A percentile compares a stretch with the other conserved stretches of the same genome.
Conservation (phyloP, 306 rosid genomes). For the Cucumis cinereus region DNA sequence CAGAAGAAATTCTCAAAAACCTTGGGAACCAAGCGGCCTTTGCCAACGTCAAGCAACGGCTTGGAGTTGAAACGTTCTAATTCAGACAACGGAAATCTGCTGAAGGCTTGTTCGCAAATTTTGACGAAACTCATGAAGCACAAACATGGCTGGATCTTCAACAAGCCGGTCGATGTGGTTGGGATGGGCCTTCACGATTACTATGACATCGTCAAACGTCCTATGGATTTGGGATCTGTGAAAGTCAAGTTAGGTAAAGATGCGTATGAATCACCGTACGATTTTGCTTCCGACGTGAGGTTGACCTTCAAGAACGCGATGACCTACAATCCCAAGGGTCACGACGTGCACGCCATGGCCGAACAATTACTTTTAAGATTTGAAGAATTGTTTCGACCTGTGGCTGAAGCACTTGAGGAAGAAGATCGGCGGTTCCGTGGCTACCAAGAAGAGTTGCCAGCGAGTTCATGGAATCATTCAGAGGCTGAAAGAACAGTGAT, state of each 20-base stretch:
- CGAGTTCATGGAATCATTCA: slow-evolving; percentile 71
- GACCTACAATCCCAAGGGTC: slow-evolving; percentile 77
- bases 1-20: slow-evolving; percentile 39
- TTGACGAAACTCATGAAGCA: slow-evolving; percentile 72
- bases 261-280: slow-evolving; percentile 33
- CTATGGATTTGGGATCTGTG: slow-evolving; percentile 95
- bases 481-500: slow-evolving; percentile 34
- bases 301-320: slow-evolving; percentile 71
- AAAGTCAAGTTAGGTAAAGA: slow-evolving; percentile 38
- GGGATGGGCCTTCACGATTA: slow-evolving; percentile 79
- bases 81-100: slow-evolving; percentile 33
- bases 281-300: slow-evolving; percentile 61
- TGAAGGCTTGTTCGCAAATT: slow-evolving; percentile 57
- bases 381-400: slow-evolving; percentile 54
- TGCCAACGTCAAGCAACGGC: slow-evolving; percentile 17
- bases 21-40: slow-evolving; percentile 58
- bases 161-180: slow-evolving; percentile 49
- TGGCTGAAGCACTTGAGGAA: slow-evolving; percentile 33
- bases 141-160: slow-evolving; percentile 72
- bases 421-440: slow-evolving; percentile 9
- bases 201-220: slow-evolving; percentile 57
- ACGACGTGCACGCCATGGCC: slow-evolving; percentile 51
- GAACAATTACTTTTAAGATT: slow-evolving; percentile 45
- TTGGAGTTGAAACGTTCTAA: slow-evolving; percentile 49
- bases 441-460: slow-evolving; percentile 65